Evolutionary conservation across 768 basidiomycete genomes (phyloP), one percentile per base, ranked within the genome.

Genomic region (Boletus sp.): DNA sequence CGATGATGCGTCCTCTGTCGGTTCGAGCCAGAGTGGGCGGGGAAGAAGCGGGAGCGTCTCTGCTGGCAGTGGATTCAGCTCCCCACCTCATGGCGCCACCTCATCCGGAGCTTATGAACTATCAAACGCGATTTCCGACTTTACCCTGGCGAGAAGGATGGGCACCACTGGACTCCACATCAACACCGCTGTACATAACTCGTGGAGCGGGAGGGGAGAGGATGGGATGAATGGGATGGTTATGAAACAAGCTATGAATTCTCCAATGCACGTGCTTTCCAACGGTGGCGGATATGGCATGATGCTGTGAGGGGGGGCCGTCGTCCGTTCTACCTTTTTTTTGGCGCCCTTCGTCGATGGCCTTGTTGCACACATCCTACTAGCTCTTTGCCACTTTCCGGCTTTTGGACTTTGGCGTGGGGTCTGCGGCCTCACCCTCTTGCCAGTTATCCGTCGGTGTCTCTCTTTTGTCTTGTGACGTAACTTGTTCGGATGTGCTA

Each of bases 1-100:
- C 4, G 77, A 79, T 49, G 77, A 78, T 52, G 45, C 69, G 0
- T 73, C 75, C 3, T 75, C 73, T 15, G 73, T 78, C 20, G 66
- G 73, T 20, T 78, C 77, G 28, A 71, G 66, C 39, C 67, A 67
- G 9, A 65, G 67, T 18, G 67, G 57, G 29, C 67, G 71, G 41
- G 68, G 73, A 54, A 71, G 75, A 50, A 73, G 76, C 47, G 73
- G 71, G 10, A 77, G 78, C 64, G 66, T 71, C 50, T 73, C 68
- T 55, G 72, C 71, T 48, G 61, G 67, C 28, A 74, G 69, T 54
- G 65, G 66, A 8, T 75, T 67, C 49, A 65, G 62, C 14, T 71
- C 76, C 4, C 71, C 75, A 0, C 57, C 64, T 40, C 72, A 63
- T 7, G 62, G 54, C n/a, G 63, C 70, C 35, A 55, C 71, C 35